Conservation (phyloP, 1,139 yeast genomes). For the Suhomyces bolitotheri region DNA sequence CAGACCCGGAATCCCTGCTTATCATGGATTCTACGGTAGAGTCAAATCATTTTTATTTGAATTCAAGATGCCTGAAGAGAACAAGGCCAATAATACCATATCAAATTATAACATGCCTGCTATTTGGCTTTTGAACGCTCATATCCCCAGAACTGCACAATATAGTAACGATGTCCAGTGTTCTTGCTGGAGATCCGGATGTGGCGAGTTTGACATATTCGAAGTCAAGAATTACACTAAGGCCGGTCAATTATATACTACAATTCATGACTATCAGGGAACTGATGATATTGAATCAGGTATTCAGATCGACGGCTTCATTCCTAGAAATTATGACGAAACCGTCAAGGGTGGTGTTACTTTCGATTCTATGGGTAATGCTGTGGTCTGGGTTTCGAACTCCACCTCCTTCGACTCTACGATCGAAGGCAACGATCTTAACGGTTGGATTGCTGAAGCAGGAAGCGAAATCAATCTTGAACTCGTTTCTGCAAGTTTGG, state of each 20-base stretch:
- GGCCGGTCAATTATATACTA: conserved; percentile 55
- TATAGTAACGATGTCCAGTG: conserved; percentile 68
- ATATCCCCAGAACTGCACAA: conserved; percentile 91
- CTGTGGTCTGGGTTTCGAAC: conserved; percentile 62
- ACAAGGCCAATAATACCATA: conserved; percentile 33
- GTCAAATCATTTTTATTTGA: conserved; percentile 86
- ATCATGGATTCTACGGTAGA: conserved; percentile 82
- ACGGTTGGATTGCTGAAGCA: conserved; percentile 34
- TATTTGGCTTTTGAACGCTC: conserved; percentile 90
- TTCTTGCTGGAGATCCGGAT: conserved; percentile 95
- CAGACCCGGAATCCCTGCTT: conserved; percentile 84
- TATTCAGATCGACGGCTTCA: conserved; percentile 55
- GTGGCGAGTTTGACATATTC: conserved; percentile 94
- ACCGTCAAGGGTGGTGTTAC: conserved; percentile 71
- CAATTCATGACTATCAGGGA: conserved; percentile 76
- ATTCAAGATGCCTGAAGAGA: conserved; percentile 84
- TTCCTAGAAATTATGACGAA: conserved; percentile 49
- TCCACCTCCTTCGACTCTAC: conserved; percentile 48
- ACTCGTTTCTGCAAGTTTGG: conserved; percentile 25
- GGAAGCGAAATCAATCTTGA: conserved; percentile 25
- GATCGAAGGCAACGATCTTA: conserved; percentile 35
- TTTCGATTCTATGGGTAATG: conserved; percentile 60
- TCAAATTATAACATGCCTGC: conserved; percentile 90
- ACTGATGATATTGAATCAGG: conserved; percentile 60
- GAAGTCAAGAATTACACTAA: conserved; percentile 61